Evolutionary conservation across 2,329 filamentous ascomycete species (phyloP).

Genomic region (Colletotrichum chlorophyti): DNA sequence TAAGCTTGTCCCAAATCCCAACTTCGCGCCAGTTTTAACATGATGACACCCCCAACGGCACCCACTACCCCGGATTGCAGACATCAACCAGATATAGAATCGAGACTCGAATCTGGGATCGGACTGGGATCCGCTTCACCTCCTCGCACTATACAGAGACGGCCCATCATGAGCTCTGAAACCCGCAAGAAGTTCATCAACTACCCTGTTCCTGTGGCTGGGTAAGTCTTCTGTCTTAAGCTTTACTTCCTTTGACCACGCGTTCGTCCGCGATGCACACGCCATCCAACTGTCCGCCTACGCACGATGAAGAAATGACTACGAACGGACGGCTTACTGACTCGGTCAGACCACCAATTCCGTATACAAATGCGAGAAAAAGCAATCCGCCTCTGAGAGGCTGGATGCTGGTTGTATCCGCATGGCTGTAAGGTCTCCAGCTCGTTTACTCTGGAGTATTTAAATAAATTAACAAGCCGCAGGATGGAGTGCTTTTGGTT

Average conservation of each 20-base stretch:
- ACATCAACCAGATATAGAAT: background rate
- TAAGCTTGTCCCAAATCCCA: slow-evolving; percentile 17
- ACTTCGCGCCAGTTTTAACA: background rate
- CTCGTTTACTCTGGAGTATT: background rate
- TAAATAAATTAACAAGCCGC: slow-evolving; percentile 12
- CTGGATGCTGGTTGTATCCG: slow-evolving; percentile 56
- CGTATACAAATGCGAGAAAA: slow-evolving; percentile 53
- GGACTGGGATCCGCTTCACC: background rate
- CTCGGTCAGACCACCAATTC: slow-evolving; percentile 41
- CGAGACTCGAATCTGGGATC: background rate
- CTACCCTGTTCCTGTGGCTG: slow-evolving; percentile 43
- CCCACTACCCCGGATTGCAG: background rate
- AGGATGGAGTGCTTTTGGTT: slow-evolving; percentile 63
- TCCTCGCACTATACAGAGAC: background rate
- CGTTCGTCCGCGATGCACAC: background rate
- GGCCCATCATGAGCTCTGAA: slow-evolving; percentile 25
- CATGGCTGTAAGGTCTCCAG: slow-evolving; percentile 55
- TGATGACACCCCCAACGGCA: slow-evolving; percentile 9
- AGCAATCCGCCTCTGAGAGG: slow-evolving; percentile 67
- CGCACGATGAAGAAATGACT: background rate
- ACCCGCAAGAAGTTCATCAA: slow-evolving; percentile 38
- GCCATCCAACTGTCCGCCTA: background rate
- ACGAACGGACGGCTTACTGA: slow-evolving; percentile 8
- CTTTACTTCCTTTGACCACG: background rate
- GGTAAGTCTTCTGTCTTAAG: slow-evolving; percentile 34